Percentiles rank a stretch among this genome's conserved stretches.
Conservation (phyloP, 768 basidiomycete genomes). For the Phylloporus scabripes region DNA sequence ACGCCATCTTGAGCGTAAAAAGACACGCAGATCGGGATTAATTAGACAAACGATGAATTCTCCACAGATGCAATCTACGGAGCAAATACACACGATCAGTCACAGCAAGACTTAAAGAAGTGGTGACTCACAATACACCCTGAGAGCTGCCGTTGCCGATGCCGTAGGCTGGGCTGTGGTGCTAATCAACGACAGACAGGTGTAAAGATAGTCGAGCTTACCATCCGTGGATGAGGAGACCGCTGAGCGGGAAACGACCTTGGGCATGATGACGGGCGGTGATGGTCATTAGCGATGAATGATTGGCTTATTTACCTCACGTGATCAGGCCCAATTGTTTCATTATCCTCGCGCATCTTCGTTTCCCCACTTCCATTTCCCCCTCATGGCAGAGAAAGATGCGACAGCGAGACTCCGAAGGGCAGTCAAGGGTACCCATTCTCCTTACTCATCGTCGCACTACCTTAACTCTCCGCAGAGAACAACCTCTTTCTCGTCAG, state of each 20-base stretch:
- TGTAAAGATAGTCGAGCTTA: conserved; percentile 27
- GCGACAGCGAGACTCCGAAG: conserved; percentile 66
- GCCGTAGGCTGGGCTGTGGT: conserved; percentile 67
- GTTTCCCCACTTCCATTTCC: conserved; percentile 19
- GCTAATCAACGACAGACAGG: background rate
- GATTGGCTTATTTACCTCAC: conserved; percentile 13
- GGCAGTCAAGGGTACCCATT: conserved; percentile 65
- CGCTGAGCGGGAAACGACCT: conserved; percentile 84
- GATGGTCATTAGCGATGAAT: background rate
- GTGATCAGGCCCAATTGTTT: conserved; percentile 30
- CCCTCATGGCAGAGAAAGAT: conserved; percentile 78
- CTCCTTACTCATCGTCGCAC: background rate
- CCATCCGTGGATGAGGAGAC: conserved; percentile 87
- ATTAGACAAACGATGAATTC: conserved; percentile 69
- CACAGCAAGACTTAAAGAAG: conserved; percentile 3
- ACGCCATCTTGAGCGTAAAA: background rate
- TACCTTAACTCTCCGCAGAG: conserved; percentile 46
- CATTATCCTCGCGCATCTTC: conserved; percentile 21
- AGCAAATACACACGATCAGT: conserved; percentile 14
- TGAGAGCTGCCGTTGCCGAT: conserved; percentile 69
- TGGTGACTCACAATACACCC: conserved; percentile 67
- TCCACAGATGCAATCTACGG: conserved; percentile 78
- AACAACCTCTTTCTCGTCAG: conserved; percentile 93
- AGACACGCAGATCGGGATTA: background rate
- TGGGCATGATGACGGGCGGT: conserved; percentile 59